Base-by-base conservation (phyloP, 192 early-diverging fungal genomes). In the Chytriomyces hyalinus region DNA sequence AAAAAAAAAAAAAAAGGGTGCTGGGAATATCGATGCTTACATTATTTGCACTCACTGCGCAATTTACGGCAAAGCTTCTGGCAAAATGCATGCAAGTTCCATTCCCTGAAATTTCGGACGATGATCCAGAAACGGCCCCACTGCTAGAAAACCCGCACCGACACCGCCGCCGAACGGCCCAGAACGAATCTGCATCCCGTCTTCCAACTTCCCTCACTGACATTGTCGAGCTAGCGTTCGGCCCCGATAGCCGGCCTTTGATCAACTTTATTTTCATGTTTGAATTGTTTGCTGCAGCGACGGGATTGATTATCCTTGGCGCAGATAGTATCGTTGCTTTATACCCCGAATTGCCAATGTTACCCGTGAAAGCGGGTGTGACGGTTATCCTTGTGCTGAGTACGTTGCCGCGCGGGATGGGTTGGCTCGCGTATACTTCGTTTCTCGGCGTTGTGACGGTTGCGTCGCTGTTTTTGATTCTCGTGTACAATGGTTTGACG, bases 21-120 rank as follows among this genome's bases (percentile, higher is more conserved):
- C 57, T 87, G 51, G 92, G 92, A 36, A 44, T 90, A 13, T 26
- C 61, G 10, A 69, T 93, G 60, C 66, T 87, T 13, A n/a, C 80
- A 6, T 24, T 78, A 10, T 87, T 81, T 64, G 71, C 77, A 1
- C 36, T 83, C 47, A 50, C 81, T 36, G 75, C 78, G n/a, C 61
- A 67, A 57, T 86, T 86, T 45, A 91, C 91, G 1, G 91, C 90
- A 28, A 90, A 87, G 81, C 48, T 92, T 50, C 73, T 92, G 0
- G 87, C 80, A 3, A 82, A 87, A 77, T 92, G 90, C 78, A 80
- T 86, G 79, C 65, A 78, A 17, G 77, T 80, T 20, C 67, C 64
- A 11, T 67, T 75, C 26, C 76, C 73, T 8, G 15, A 8, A 8
- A n/a, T 43, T 45, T 28, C 13, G 11, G 22, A 75, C 20, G 50